These are phyloP conservation scores for Metschnikowia baotianmanensis DNA, from an alignment of 805 yeast species.

Conservation along the genomic window DNA sequence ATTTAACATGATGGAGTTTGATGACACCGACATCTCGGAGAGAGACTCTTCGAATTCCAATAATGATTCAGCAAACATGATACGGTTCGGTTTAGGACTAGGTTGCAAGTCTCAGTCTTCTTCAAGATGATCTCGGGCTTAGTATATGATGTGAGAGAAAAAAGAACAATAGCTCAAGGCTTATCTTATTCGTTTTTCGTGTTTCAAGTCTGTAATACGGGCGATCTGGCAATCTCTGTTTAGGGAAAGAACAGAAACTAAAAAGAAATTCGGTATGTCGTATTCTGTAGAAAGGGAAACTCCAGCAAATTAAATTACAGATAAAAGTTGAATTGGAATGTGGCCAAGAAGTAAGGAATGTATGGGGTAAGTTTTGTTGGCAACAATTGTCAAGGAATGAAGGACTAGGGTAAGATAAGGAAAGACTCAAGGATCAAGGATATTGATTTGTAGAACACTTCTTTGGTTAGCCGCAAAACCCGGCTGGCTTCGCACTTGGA, in stretches of 20 bases:
- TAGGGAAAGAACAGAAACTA: neutral
- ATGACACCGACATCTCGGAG: conserved; percentile 11
- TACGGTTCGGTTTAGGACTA: no score
- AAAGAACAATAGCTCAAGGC: no score
- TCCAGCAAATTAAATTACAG: neutral
- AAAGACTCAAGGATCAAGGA: no score
- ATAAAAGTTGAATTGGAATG: neutral
- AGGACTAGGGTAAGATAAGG: conserved; percentile 1
- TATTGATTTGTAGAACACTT: no score
- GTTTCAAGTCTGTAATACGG: no score
- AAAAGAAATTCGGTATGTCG: neutral
- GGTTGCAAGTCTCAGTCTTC: neutral
- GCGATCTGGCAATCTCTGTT: no score
- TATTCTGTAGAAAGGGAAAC: neutral
- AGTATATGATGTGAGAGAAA: no score
- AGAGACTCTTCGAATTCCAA: conserved; percentile 22
- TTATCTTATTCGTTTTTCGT: no score
- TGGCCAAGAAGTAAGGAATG: neutral
- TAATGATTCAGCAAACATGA: conserved; percentile 20
- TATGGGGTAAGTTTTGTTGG: neutral
- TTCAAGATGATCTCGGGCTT: neutral
- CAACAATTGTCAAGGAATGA: neutral
- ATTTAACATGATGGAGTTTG: conserved; percentile 17
- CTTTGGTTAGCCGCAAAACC: neutral
- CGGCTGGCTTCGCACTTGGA: conserved; percentile 6